Evolutionary conservation across 176 grass and related monocot species (phyloP).

Genomic region (Urochloa ruziziensis): DNA sequence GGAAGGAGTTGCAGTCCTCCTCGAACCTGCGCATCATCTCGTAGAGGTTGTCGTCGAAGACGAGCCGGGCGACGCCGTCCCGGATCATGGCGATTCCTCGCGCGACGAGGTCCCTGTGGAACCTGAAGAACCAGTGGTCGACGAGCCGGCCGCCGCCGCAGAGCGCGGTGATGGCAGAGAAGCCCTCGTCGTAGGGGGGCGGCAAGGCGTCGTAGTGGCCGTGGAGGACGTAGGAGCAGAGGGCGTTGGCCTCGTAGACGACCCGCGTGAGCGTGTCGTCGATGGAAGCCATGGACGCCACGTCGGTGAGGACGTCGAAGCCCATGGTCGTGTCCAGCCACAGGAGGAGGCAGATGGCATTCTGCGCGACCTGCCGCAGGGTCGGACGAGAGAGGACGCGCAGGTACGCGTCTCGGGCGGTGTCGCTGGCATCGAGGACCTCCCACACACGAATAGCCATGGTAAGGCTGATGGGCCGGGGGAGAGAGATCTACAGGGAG

Average conservation of each 20-base stretch:
- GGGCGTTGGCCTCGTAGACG: not conserved
- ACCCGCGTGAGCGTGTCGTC: not conserved
- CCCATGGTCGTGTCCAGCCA: conserved; percentile 13
- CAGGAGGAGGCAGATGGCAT: not conserved
- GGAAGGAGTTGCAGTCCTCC: not conserved
- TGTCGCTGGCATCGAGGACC: not conserved
- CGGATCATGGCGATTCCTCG: not conserved
- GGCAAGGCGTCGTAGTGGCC: too few species aligned
- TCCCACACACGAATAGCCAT: not conserved
- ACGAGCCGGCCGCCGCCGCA: not conserved
- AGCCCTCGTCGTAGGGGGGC: too few species aligned
- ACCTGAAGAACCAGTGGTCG: conserved; percentile 13
- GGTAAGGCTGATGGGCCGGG: too few species aligned
- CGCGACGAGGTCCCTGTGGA: not conserved
- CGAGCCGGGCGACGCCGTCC: not conserved
- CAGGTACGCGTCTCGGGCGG: not conserved
- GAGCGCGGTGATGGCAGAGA: not conserved
- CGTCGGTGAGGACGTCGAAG: not conserved
- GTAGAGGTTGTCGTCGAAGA: not conserved
- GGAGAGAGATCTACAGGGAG: not conserved
- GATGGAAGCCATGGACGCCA: not conserved
- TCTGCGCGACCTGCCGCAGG: not conserved
- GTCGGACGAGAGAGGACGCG: not conserved
- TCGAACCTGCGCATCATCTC: not conserved
- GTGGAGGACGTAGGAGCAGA: not conserved